These are phyloP conservation scores for Venturia pyrina DNA, from an alignment of 2,329 filamentous ascomycete species.

Conservation along the genomic window DNA sequence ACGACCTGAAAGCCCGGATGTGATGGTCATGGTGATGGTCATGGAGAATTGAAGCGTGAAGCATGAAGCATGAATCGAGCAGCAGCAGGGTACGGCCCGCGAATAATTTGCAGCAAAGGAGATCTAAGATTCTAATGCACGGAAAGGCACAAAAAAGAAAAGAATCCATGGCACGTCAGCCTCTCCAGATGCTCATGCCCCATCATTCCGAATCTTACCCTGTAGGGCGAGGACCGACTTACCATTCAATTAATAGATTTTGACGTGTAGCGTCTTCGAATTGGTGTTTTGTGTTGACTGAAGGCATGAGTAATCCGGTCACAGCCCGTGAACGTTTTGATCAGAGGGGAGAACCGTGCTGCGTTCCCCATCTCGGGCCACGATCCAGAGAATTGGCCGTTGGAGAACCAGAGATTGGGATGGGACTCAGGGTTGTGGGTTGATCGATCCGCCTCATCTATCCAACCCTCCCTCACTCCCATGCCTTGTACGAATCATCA, in stretches of 20 bases:
- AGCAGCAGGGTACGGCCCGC: not conserved
- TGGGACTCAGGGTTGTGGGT: not conserved
- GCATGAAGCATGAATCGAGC: not conserved
- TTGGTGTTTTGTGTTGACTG: not conserved
- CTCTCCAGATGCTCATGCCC: no score
- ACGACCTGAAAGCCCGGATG: not conserved
- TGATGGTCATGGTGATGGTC: not conserved
- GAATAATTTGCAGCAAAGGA: not conserved
- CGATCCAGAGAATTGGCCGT: not conserved
- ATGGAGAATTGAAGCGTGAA: not conserved
- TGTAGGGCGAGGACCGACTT: no score
- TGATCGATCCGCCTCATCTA: slow-evolving; percentile 3
- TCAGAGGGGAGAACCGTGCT: not conserved
- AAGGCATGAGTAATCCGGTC: not conserved
- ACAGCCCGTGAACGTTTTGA: not conserved
- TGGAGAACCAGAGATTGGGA: not conserved
- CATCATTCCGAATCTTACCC: no score
- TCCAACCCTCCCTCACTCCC: not conserved
- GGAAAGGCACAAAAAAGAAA: no score
- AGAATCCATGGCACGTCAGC: no score
- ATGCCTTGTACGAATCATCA: not conserved
- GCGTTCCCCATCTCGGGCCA: not conserved
- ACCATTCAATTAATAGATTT: no score
- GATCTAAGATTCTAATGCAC: not conserved
- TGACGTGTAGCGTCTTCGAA: not conserved